These are phyloP conservation scores for Aspergillus fumigatus DNA, from an alignment of 2,329 filamentous ascomycete species.

Conservation along the genomic window DNA sequence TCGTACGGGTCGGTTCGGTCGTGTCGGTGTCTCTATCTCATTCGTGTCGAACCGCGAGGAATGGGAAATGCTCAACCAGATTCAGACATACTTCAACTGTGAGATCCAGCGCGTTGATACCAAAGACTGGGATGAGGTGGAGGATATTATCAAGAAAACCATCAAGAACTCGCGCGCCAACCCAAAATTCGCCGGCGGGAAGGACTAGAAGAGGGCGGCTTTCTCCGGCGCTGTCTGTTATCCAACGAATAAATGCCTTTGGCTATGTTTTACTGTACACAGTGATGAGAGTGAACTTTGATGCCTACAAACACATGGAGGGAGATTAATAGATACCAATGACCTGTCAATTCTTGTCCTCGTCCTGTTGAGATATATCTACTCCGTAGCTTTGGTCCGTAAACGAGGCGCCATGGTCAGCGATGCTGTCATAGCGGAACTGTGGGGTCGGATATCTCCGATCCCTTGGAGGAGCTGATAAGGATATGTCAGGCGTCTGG, in stretches of 20 bases:
- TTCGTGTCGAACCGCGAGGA: constrained; percentile 86
- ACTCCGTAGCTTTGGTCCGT: no score
- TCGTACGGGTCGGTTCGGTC: constrained; percentile 92
- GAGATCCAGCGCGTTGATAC: constrained; percentile 77
- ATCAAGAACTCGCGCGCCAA: constrained; percentile 58
- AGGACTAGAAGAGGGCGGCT: not conserved
- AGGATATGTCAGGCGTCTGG: not conserved
- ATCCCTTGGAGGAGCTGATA: not conserved
- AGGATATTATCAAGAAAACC: constrained; percentile 73
- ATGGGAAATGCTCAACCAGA: constrained; percentile 73
- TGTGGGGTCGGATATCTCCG: not conserved
- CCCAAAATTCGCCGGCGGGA: constrained; percentile 26
- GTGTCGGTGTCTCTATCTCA: constrained; percentile 90
- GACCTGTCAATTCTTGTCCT: not conserved
- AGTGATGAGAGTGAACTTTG: constrained; percentile 24
- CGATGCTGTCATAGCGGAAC: not conserved
- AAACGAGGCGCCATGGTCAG: no score
- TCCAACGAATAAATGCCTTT: constrained; percentile 7
- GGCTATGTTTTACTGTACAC: constrained; percentile 22
- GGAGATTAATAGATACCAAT: constrained; percentile 32
- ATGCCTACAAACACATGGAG: constrained; percentile 13
- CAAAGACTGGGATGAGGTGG: constrained; percentile 85
- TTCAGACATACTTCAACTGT: constrained; percentile 74
- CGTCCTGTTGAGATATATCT: not conserved
- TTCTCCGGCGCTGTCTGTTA: not conserved